Percentiles rank a stretch among this genome's conserved stretches.
phyloP scores from a whole-genome alignment of 495 filamentous ascomycete species.

The Annulohypoxylon maeteangense region DNA sequence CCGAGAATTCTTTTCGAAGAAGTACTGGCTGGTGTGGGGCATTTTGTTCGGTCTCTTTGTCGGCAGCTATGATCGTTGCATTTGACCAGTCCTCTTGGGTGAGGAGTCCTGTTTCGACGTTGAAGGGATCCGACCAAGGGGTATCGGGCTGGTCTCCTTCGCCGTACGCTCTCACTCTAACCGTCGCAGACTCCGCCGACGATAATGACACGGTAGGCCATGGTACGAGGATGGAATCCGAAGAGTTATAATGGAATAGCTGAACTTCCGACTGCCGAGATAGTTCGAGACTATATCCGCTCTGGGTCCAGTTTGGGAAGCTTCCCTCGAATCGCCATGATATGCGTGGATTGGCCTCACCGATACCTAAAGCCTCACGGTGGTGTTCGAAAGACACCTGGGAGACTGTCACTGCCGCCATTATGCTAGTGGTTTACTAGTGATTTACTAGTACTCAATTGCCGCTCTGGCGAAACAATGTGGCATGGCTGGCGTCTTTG shows the following conservation, averaged over 20 bases:
- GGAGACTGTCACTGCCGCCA: constrained; percentile 40
- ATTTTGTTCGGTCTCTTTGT: constrained; percentile 39
- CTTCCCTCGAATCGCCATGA: constrained; percentile 47
- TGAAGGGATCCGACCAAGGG: constrained; percentile 51
- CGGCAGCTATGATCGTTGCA: constrained; percentile 49
- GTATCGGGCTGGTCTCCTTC: constrained; percentile 43
- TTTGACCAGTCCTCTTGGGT: constrained; percentile 54
- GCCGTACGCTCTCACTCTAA: constrained; percentile 54
- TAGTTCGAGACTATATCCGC: constrained; percentile 44
- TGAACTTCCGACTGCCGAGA: constrained; percentile 21
- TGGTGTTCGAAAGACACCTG: constrained; percentile 49
- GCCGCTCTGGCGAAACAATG: not conserved
- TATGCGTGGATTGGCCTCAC: constrained; percentile 43
- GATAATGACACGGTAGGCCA: constrained; percentile 59
- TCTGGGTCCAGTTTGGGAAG: constrained; percentile 40
- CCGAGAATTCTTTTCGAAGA: constrained; percentile 43
- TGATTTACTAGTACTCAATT: not conserved
- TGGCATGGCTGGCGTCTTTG: not conserved
- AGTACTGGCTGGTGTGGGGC: constrained; percentile 37
- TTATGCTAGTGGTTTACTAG: not conserved
- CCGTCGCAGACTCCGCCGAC: constrained; percentile 53
- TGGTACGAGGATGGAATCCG: constrained; percentile 59
- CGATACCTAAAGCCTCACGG: constrained; percentile 43
- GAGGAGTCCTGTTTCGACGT: constrained; percentile 56
- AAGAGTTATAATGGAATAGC: constrained; percentile 42